Evolutionary conservation across 495 filamentous ascomycete genomes (phyloP), one percentile per base, ranked within the genome.

Genomic region (Neurospora sp.): DNA sequence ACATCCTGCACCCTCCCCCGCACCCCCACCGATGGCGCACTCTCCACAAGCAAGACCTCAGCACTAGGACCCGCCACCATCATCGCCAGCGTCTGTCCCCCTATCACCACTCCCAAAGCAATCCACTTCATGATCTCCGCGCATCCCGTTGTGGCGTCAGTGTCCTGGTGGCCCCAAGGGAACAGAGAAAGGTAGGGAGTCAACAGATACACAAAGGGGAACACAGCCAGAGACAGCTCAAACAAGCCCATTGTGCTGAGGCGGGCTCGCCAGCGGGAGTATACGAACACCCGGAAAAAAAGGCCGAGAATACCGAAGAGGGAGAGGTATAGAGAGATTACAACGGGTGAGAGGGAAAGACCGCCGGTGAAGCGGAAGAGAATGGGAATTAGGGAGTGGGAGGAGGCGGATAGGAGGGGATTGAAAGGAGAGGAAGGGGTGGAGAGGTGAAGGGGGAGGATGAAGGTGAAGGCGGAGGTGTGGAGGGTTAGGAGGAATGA

Each of bases 321-420:
- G 0, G 90, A 89, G 3, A 93, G 89, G 54, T 90, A 90, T 48
- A 91, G 75, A 24, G 92, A 92, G 72, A 94, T 91, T 2, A 86
- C 87, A 0, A 88, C 82, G 1, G 92, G 89, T n/a, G 87, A 83
- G 5, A 94, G 82, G 7, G 90, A 92, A 6, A 95, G 85, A 0
- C 92, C 92, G 71, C 92, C 92, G 21, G 87, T 86, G 80, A 94
- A 95, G 73, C 85, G 84, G 78, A 93, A 86, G 34, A 89, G 83
- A 2, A 85, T 82, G 86, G 86, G 0, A 0, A 34, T 15, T 87
- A 0, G 88, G 83, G 2, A 92, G 89, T 31, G 87, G 83, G 7
- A 94, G 82, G 7, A 89, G 92, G 5, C 94, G 84, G 0, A 92
- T 91, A 71, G 91, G 91, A 24, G 87, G 86, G 80, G 93, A 93